Evolutionary conservation across 345 rosid species (phyloP).

Genomic region (Moricandia arvensis): DNA sequence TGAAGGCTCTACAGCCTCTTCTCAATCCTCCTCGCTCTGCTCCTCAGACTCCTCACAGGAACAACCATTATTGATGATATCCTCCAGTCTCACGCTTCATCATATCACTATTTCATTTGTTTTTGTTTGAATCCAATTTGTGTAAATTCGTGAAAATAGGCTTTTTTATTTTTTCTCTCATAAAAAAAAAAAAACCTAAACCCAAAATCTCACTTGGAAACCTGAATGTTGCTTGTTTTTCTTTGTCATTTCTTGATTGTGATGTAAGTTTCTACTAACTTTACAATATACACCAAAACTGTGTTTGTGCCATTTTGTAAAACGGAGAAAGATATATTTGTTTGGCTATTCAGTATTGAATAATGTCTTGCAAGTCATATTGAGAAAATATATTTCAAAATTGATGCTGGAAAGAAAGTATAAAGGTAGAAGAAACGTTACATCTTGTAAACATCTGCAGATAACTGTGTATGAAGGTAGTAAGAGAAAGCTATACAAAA

Average conservation of each 20-base stretch:
- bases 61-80: constrained; percentile 27
- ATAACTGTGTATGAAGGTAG: not conserved
- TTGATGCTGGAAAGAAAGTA: not conserved
- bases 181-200: not conserved
- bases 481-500: constrained; percentile 28
- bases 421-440: not conserved
- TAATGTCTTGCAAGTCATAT: not conserved
- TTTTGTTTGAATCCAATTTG: constrained; percentile 33
- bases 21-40: constrained; percentile 57
- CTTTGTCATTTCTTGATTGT: constrained; percentile 1
- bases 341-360: not conserved
- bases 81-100: not conserved
- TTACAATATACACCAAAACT: not conserved
- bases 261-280: constrained; percentile 20
- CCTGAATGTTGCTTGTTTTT: constrained; percentile 9
- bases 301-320: not conserved
- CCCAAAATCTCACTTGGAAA: constrained; percentile 15
- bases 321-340: not conserved
- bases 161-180: constrained; percentile 4
- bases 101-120: constrained; percentile 36
- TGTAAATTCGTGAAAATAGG: constrained; percentile 34
- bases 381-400: not conserved
- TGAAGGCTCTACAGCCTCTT: constrained; percentile 77
- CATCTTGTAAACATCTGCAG: not conserved
- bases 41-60: constrained; percentile 36